Evolutionary conservation across 495 filamentous ascomycete genomes (phyloP).

Genomic region (Xylaria curta): DNA sequence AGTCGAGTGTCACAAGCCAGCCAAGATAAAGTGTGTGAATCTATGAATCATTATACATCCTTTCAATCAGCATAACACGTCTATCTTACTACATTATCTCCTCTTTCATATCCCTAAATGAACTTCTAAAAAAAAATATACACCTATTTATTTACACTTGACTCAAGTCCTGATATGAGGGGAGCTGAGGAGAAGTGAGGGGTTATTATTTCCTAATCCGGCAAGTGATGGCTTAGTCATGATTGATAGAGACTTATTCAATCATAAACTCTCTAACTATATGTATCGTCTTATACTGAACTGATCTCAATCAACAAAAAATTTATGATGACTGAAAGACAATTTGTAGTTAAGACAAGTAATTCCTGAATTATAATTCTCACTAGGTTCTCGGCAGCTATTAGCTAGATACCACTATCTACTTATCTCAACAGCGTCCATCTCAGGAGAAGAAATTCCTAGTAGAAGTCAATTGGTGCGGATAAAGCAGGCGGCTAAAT

Average conservation of each 20-base stretch:
- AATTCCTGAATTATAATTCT: neutral
- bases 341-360: neutral
- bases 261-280: neutral
- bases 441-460: neutral
- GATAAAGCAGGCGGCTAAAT: constrained; percentile 27
- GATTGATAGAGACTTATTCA: neutral
- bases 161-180: neutral
- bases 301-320: neutral
- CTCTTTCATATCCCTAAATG: no score
- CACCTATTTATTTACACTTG: neutral
- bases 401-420: neutral
- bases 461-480: constrained; percentile 24
- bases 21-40: neutral
- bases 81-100: neutral
- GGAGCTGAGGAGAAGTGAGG: constrained; percentile 3
- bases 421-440: neutral
- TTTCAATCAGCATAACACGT: neutral
- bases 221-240: constrained; percentile 7
- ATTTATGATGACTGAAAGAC: neutral
- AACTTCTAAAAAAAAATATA: neutral
- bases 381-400: neutral
- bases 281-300: neutral
- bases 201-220: constrained; percentile 13
- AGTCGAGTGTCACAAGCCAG: neutral
- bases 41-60: neutral